These are phyloP conservation scores for Heracleum sosnowskyi DNA, from an alignment of 129 eudicot genomes.

Conservation along the genomic window DNA sequence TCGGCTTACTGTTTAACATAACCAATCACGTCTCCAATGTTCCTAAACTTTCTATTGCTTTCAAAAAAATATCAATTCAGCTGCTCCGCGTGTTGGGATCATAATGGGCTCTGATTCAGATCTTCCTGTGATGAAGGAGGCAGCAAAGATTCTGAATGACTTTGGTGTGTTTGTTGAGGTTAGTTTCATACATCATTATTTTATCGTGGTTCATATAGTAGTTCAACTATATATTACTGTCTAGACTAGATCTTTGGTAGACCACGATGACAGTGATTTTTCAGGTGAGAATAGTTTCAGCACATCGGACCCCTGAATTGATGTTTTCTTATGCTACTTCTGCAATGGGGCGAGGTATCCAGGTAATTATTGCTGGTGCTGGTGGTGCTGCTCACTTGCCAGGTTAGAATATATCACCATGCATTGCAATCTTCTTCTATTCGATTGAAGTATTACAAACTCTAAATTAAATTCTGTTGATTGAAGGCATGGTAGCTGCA, in stretches of 20 bases:
- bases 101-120: slow-evolving; percentile 99
- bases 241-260: slow-evolving; percentile 5
- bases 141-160: slow-evolving; percentile 57
- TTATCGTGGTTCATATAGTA: background rate
- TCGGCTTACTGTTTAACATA: background rate
- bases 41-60: background rate
- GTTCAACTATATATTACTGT: background rate
- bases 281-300: slow-evolving; percentile 91
- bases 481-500: slow-evolving; percentile 94
- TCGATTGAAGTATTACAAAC: background rate
- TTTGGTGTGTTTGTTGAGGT: slow-evolving; percentile 81
- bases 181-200: background rate
- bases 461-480: background rate
- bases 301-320: slow-evolving; percentile 88
- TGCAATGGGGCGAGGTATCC: slow-evolving; percentile 85
- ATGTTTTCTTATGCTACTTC: slow-evolving; percentile 81
- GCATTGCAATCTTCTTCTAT: background rate
- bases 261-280: background rate
- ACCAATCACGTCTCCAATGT: background rate
- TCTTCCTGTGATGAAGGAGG: slow-evolving; percentile 98
- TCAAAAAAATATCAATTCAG: slow-evolving; percentile 16
- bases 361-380: slow-evolving; percentile 94
- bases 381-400: slow-evolving; percentile 99
- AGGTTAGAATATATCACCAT: slow-evolving; percentile 31
- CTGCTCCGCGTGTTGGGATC: slow-evolving; percentile 72